These are phyloP conservation scores for Tulasnella calospora DNA, from an alignment of 768 basidiomycete genomes.

Conservation along the genomic window DNA sequence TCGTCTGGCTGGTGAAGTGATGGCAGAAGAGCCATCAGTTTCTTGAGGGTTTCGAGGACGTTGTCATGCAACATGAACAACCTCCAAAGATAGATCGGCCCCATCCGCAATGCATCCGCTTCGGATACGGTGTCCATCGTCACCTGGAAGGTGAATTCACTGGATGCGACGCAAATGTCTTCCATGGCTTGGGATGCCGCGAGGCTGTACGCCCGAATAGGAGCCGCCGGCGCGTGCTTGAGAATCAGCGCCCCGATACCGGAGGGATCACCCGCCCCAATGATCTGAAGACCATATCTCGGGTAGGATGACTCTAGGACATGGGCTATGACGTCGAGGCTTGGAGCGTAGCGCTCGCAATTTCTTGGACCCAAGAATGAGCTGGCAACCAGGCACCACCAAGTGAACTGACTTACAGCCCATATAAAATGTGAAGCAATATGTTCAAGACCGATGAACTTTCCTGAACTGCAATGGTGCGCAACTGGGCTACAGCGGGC, in stretches of 20 bases:
- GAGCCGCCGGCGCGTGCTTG: slow-evolving; percentile 60
- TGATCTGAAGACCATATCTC: slow-evolving; percentile 54
- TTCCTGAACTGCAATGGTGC: slow-evolving; percentile 53
- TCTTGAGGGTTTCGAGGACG: slow-evolving; percentile 73
- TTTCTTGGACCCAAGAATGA: background rate
- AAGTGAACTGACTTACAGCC: background rate
- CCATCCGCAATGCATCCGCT: slow-evolving; percentile 62
- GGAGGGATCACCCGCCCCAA: slow-evolving; percentile 34
- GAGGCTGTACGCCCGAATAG: slow-evolving; percentile 67
- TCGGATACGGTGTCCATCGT: slow-evolving; percentile 64
- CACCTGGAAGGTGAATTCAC: slow-evolving; percentile 68
- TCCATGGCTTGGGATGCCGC: slow-evolving; percentile 62
- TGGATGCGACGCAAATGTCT: slow-evolving; percentile 69
- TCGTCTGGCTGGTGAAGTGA: background rate
- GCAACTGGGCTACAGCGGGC: background rate
- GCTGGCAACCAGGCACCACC: background rate
- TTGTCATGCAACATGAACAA: slow-evolving; percentile 81
- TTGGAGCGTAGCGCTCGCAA: slow-evolving; percentile 28
- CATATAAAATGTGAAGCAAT: slow-evolving; percentile 27
- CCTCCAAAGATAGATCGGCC: slow-evolving; percentile 70
- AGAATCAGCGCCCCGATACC: slow-evolving; percentile 44
- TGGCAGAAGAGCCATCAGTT: slow-evolving; percentile 44
- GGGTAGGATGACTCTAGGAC: slow-evolving; percentile 52
- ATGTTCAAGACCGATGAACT: slow-evolving; percentile 35
- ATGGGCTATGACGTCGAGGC: slow-evolving; percentile 52